Percentiles rank a stretch among this genome's conserved stretches.
These are phyloP conservation scores for Gossypium longicalyx DNA, from an alignment of 345 rosid genomes.

Conservation along the genomic window DNA sequence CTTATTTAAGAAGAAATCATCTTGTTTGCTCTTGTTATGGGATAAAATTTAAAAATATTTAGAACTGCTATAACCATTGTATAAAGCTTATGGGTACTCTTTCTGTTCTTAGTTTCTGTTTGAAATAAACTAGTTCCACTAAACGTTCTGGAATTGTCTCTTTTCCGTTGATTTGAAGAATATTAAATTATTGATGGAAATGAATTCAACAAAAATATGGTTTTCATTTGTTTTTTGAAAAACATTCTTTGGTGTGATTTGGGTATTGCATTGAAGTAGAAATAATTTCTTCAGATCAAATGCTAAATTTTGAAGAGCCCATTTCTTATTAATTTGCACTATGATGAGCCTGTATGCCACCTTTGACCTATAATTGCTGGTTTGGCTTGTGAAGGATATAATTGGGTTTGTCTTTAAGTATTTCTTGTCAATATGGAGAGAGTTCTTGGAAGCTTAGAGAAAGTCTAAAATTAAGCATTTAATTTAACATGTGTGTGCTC, in stretches of 20 bases:
- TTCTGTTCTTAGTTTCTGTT: neutral
- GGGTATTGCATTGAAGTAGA: conserved; percentile 1
- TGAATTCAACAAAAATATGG: neutral
- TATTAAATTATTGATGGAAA: neutral
- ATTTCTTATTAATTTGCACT: neutral
- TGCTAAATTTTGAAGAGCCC: neutral
- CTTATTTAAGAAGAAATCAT: neutral
- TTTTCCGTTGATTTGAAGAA: neutral
- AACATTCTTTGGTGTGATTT: neutral
- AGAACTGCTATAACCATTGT: neutral
- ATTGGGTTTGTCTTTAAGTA: neutral
- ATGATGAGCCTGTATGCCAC: neutral
- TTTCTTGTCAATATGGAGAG: neutral
- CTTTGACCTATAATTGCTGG: neutral
- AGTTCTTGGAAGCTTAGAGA: neutral
- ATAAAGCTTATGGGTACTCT: neutral
- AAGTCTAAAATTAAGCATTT: neutral
- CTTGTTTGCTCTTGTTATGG: neutral
- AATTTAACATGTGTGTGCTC: neutral
- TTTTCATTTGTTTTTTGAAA: neutral
- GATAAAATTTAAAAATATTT: neutral
- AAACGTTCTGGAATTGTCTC: neutral
- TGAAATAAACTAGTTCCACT: neutral
- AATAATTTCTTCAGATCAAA: conserved; percentile 1
- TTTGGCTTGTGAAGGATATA: neutral